phyloP scores from a whole-genome alignment of 2,329 filamentous ascomycete genomes.

The Fusarium globosum region DNA sequence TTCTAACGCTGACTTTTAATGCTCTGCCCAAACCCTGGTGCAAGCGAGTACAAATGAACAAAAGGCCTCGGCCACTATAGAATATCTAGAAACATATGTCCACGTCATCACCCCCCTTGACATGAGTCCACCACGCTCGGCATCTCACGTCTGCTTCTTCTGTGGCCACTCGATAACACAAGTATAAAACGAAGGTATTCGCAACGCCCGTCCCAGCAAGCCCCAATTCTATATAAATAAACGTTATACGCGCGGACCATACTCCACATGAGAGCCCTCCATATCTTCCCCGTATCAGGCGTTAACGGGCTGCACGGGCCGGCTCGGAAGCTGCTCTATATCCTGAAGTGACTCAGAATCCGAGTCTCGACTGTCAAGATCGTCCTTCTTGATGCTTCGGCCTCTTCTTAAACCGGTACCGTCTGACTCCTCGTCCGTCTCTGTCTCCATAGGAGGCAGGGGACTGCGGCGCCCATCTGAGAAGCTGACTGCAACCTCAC shows the following conservation, averaged over 20 bases:
- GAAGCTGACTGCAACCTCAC: constrained; percentile 68
- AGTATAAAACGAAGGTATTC: constrained; percentile 24
- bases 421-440: constrained; percentile 48
- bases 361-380: constrained; percentile 44
- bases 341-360: constrained; percentile 46
- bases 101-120: constrained; percentile 24
- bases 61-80: constrained; percentile 28
- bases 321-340: constrained; percentile 45
- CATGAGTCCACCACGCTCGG: constrained; percentile 13
- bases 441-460: constrained; percentile 62
- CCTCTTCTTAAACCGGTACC: constrained; percentile 23
- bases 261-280: constrained; percentile 22
- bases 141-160: constrained; percentile 10
- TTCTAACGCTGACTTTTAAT: constrained; percentile 43
- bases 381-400: constrained; percentile 44
- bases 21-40: constrained; percentile 28
- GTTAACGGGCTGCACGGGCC: constrained; percentile 48
- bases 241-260: constrained; percentile 44
- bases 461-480: constrained; percentile 69
- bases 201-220: constrained; percentile 13
- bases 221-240: constrained; percentile 34
- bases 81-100: constrained; percentile 43
- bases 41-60: constrained; percentile 33
- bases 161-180: not conserved
- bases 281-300: constrained; percentile 42